Percentiles rank a stretch among this genome's conserved stretches.
Conservation (phyloP, 495 filamentous ascomycete species). For the Aspergillus nanangensis region DNA sequence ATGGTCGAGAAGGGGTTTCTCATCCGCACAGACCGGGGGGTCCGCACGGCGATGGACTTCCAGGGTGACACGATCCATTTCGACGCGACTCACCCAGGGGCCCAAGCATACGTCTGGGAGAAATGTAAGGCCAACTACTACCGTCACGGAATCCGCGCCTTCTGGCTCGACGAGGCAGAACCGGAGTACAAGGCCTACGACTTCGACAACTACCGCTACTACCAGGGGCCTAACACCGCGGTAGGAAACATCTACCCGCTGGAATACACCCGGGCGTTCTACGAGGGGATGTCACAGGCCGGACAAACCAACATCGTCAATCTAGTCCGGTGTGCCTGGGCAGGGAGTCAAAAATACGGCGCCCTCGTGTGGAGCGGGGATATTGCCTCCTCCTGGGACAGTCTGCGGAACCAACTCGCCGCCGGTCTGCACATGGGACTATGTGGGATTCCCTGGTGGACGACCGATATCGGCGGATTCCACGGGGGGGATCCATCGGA, state of each 20-base stretch:
- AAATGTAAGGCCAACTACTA: slow-evolving; percentile 51
- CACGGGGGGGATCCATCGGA: slow-evolving; percentile 21
- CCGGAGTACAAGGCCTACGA: slow-evolving; percentile 24
- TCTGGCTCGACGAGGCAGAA: slow-evolving; percentile 37
- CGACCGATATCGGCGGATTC: slow-evolving; percentile 28
- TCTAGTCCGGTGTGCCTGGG: slow-evolving; percentile 25
- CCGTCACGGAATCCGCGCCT: slow-evolving; percentile 49
- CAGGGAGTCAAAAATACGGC: slow-evolving; percentile 29
- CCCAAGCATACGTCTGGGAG: slow-evolving; percentile 47
- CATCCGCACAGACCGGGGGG: slow-evolving; percentile 21
- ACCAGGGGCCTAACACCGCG: slow-evolving; percentile 19
- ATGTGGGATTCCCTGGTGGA: slow-evolving; percentile 30
- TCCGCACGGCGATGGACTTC: slow-evolving; percentile 26
- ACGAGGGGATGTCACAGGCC: slow-evolving; percentile 22
- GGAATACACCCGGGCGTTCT: slow-evolving; percentile 27
- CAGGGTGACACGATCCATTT: slow-evolving; percentile 28
- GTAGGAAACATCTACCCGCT: slow-evolving; percentile 28
- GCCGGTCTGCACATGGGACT: slow-evolving; percentile 24
- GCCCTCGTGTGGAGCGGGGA: slow-evolving; percentile 31
- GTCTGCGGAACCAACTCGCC: slow-evolving; percentile 19
- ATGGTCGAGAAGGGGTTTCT: slow-evolving; percentile 24
- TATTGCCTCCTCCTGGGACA: slow-evolving; percentile 27
- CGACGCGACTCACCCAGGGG: slow-evolving; percentile 34
- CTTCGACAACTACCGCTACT: slow-evolving; percentile 23
- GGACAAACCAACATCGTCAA: too few relatives aligned